phyloP scores from a whole-genome alignment of 768 basidiomycete genomes.

The Paxillus rubicundulus region DNA sequence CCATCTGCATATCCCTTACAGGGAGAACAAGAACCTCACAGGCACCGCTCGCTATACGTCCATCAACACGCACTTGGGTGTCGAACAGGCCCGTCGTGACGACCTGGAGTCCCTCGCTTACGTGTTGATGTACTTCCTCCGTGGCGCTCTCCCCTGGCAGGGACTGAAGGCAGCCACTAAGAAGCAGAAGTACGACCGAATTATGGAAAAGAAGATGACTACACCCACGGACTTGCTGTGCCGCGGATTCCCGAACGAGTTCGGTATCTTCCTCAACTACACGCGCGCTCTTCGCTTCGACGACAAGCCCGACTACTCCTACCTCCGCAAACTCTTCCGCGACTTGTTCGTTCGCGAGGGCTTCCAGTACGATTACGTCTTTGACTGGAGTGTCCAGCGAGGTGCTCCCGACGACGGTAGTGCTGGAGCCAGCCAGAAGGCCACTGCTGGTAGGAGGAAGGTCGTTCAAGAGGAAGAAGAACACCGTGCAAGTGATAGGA shows the following conservation, averaged over 20 bases:
- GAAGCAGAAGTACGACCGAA: conserved; percentile 99
- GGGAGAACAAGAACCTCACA: conserved; percentile 99
- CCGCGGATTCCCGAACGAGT: conserved; percentile 99
- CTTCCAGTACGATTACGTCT: conserved; percentile 99
- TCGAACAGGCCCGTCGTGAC: conserved; percentile 96
- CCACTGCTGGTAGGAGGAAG: conserved; percentile 65
- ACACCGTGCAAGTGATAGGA: conserved; percentile 76
- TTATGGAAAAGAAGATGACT: conserved; percentile 99
- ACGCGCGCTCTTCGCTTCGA: conserved; percentile 98
- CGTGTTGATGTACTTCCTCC: conserved; percentile 99
- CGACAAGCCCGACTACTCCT: conserved; percentile 99
- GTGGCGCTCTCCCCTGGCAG: conserved; percentile 97
- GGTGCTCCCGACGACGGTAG: conserved; percentile 64
- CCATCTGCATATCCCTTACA: conserved; percentile 98
- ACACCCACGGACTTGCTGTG: conserved; percentile 95
- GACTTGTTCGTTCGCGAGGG: conserved; percentile 97
- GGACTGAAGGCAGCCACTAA: conserved; percentile 99
- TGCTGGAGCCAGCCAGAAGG: conserved; percentile 60
- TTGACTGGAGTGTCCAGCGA: conserved; percentile 95
- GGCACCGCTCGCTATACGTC: conserved; percentile 99
- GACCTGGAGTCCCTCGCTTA: conserved; percentile 98
- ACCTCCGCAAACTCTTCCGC: conserved; percentile 98
- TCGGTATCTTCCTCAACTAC: conserved; percentile 99
- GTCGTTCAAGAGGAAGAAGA: conserved; percentile 85
- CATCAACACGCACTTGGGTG: conserved; percentile 98